Evolutionary conservation across 257 asterid genomes (phyloP).

Genomic region (Leonotis leonurus): DNA sequence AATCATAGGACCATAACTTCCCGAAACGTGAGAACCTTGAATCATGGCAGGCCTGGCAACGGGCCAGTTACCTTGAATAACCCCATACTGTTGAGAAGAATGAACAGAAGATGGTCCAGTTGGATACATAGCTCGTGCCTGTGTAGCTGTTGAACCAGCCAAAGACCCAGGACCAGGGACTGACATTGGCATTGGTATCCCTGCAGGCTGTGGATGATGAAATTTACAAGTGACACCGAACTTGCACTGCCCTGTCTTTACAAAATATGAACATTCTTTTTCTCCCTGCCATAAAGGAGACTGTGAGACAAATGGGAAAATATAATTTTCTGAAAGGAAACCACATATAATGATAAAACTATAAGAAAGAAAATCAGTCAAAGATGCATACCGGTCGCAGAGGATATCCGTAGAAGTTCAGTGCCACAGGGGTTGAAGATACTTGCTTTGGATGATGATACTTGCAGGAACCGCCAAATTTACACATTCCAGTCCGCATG

Average conservation of each 20-base stretch:
- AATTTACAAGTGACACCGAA: slow-evolving; percentile 88
- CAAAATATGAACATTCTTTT: slow-evolving; percentile 80
- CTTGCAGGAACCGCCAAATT: slow-evolving; percentile 91
- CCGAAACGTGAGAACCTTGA: slow-evolving; percentile 65
- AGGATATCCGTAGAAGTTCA: slow-evolving; percentile 74
- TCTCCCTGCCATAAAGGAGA: slow-evolving; percentile 66
- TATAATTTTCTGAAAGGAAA: slow-evolving; percentile 12
- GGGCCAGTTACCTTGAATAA: slow-evolving; percentile 84
- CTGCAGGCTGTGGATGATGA: slow-evolving; percentile 94
- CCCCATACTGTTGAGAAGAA: slow-evolving; percentile 77
- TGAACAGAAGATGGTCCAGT: slow-evolving; percentile 56
- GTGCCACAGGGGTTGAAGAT: slow-evolving; percentile 47
- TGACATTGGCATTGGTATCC: slow-evolving; percentile 36
- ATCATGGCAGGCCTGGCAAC: slow-evolving; percentile 64
- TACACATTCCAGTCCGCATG: slow-evolving; percentile 89
- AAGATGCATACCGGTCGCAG: slow-evolving; percentile 63
- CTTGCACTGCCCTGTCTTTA: slow-evolving; percentile 88
- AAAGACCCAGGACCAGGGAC: slow-evolving; percentile 48
- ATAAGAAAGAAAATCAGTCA: slow-evolving; percentile 4
- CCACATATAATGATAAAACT: too few relatives aligned
- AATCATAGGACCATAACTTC: slow-evolving; percentile 68
- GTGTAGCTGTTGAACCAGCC: slow-evolving; percentile 48
- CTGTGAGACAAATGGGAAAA: slow-evolving; percentile 18
- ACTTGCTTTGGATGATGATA: slow-evolving; percentile 91
- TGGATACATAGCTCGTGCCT: slow-evolving; percentile 49